These are phyloP conservation scores for Scheffersomyces lignosus DNA, from an alignment of 805 yeast species.

Conservation along the genomic window DNA sequence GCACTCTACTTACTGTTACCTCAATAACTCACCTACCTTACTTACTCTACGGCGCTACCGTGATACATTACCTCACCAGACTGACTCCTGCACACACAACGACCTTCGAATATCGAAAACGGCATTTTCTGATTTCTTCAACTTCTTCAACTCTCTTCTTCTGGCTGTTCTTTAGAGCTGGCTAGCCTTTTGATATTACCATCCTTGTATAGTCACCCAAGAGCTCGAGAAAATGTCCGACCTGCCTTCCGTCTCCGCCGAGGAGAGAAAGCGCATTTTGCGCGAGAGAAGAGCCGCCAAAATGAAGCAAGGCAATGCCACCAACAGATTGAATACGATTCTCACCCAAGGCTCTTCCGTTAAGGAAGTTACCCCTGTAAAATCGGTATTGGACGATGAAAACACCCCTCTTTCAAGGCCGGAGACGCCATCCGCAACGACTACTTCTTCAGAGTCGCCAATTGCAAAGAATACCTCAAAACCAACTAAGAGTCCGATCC, in stretches of 20 bases:
- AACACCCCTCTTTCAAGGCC: slow-evolving; percentile 3
- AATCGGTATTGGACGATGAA: slow-evolving; percentile 33
- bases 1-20: no score
- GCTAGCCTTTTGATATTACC: no score
- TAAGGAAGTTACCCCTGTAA: slow-evolving; percentile 24
- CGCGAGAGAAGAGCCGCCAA: slow-evolving; percentile 69
- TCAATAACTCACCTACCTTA: no score
- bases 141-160: no score
- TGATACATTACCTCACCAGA: no score
- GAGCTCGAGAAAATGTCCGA: not conserved
- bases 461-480: slow-evolving; percentile 2
- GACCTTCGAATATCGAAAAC: no score
- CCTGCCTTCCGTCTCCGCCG: slow-evolving; percentile 50
- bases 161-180: no score
- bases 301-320: slow-evolving; percentile 55
- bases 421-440: not conserved
- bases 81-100: no score
- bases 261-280: slow-evolving; percentile 56
- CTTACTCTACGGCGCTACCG: no score
- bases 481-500: not conserved
- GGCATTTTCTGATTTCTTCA: no score
- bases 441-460: slow-evolving; percentile 3
- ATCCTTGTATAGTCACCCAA: no score
- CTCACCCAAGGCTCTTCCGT: slow-evolving; percentile 41
- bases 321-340: slow-evolving; percentile 50